Conservation (phyloP, 768 basidiomycete genomes). For the Leucocoprinus birnbaumii region DNA sequence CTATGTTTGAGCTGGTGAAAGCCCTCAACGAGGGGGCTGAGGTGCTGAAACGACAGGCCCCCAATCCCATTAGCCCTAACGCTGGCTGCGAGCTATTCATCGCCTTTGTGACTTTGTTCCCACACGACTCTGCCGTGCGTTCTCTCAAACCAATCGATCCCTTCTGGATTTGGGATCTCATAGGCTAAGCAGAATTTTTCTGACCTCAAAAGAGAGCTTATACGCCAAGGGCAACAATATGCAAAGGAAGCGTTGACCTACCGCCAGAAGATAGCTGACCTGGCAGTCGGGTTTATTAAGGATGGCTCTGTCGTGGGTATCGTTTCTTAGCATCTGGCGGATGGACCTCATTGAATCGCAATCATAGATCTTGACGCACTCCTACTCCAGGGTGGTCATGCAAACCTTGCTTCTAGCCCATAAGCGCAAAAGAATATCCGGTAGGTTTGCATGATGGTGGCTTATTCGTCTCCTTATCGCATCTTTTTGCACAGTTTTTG, state of each 20-base stretch:
- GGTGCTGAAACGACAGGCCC: slow-evolving; percentile 53
- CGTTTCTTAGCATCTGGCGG: slow-evolving; percentile 4
- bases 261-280: slow-evolving; percentile 84
- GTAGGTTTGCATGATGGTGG: slow-evolving; percentile 24
- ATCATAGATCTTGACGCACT: slow-evolving; percentile 89
- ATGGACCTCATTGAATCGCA: slow-evolving; percentile 11
- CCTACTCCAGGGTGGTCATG: slow-evolving; percentile 94
- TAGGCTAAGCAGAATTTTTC: slow-evolving; percentile 64
- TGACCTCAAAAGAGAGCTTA: slow-evolving; percentile 79
- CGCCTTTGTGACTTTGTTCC: slow-evolving; percentile 82
- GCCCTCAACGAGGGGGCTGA: slow-evolving; percentile 77
- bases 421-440: slow-evolving; percentile 86
- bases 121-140: slow-evolving; percentile 77
- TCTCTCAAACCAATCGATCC: slow-evolving; percentile 1
- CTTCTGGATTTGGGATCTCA: slow-evolving; percentile 13
- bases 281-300: slow-evolving; percentile 89
- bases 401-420: slow-evolving; percentile 90
- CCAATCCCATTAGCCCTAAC: slow-evolving; percentile 80
- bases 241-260: slow-evolving; percentile 78
- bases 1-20: slow-evolving; percentile 90
- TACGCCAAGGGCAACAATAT: slow-evolving; percentile 78
- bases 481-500: slow-evolving; percentile 62
- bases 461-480: slow-evolving; percentile 16
- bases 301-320: slow-evolving; percentile 83
- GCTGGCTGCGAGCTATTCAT: slow-evolving; percentile 93